Evolutionary conservation across 371 early-diverging fungal genomes (phyloP).

Genomic region (Homolaphlyctis polyrhiza): DNA sequence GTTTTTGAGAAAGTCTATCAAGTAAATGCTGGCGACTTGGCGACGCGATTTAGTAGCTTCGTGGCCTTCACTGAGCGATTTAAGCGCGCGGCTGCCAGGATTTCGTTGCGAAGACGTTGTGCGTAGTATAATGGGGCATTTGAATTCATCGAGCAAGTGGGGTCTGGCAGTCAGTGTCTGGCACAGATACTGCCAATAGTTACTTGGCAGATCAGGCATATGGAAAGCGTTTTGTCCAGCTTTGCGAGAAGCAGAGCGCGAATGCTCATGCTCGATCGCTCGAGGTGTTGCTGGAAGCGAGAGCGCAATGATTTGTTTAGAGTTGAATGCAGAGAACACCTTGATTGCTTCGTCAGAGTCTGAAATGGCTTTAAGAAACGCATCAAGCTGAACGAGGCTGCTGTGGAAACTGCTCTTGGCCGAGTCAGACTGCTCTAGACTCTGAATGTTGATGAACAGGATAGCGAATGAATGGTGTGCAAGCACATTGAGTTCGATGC

Average conservation of each 20-base stretch:
- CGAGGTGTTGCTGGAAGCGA: slow-evolving; percentile 13
- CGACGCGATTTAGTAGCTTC: slow-evolving; percentile 6
- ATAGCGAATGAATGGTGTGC: slow-evolving; percentile 59
- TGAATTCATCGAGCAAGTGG: slow-evolving; percentile 24
- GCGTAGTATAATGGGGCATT: slow-evolving; percentile 24
- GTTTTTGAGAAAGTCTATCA: slow-evolving; percentile 18
- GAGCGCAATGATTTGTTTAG: slow-evolving; percentile 18
- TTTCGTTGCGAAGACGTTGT: slow-evolving; percentile 16
- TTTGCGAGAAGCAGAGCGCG: background rate
- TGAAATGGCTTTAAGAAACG: slow-evolving; percentile 54
- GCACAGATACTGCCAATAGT: slow-evolving; percentile 30
- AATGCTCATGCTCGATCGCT: background rate
- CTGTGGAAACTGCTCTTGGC: slow-evolving; percentile 50
- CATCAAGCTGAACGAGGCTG: slow-evolving; percentile 62
- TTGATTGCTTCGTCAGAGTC: slow-evolving; percentile 67
- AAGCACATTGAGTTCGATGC: slow-evolving; percentile 57
- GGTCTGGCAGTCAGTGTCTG: slow-evolving; percentile 21
- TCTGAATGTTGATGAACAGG: slow-evolving; percentile 44
- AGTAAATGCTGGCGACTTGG: slow-evolving; percentile 27
- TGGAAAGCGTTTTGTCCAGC: too few species aligned
- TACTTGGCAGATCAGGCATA: background rate
- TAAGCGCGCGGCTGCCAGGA: background rate
- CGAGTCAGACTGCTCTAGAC: slow-evolving; percentile 28
- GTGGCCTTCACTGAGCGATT: background rate
- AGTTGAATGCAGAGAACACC: slow-evolving; percentile 29